Evolutionary conservation across 805 yeast species (phyloP), one percentile per base, ranked within the genome.

Genomic region (Kuraishia cidri): DNA sequence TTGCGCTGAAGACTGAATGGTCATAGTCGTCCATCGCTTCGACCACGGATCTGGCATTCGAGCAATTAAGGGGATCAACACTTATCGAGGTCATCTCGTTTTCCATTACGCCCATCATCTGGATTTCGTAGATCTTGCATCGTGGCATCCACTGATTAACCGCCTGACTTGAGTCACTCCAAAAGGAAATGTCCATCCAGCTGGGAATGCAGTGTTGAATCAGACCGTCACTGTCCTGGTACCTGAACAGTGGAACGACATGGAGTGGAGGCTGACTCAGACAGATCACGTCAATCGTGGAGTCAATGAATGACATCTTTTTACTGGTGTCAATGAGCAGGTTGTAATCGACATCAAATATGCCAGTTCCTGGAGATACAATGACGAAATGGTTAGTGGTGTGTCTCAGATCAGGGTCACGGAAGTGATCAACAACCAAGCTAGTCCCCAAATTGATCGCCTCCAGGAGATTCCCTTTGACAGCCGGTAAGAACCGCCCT

Each of bases 51-150:
- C 50, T 51, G 4, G 58, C 49, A 11, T 35, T 40, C 29, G 47
- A 31, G 39, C 53, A 45, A 9, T 62, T 66, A 32, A 87, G 56
- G 32, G 79, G 68, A 12, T 76, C 78, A 8, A 88, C 70, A 6
- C 76, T 72, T 6, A 81, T 72, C 9, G 80, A 74, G 41, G 77
- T 75, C 36, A 78, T 62, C 47, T 92, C 96, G 45, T 84, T 85
- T 46, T 90, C 97, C 79, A 90, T 86, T 6, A 92, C 72, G 0
- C 97, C 97, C 94, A 90, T 90, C 97, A 92, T 92, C 52, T 92
- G 97, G 13, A 92, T 58, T 47, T 90, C 97, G 53, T 92, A 90
- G 32, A 92, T 88, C 46, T 85, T 86, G 54, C 97, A 87, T 23
- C 92, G 64, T 0, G 98, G 97, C n/a, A 80, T 70, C 97, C 97